phyloP scores from a whole-genome alignment of 352 stramenopile genomes.

The Phytopythium litorale region DNA sequence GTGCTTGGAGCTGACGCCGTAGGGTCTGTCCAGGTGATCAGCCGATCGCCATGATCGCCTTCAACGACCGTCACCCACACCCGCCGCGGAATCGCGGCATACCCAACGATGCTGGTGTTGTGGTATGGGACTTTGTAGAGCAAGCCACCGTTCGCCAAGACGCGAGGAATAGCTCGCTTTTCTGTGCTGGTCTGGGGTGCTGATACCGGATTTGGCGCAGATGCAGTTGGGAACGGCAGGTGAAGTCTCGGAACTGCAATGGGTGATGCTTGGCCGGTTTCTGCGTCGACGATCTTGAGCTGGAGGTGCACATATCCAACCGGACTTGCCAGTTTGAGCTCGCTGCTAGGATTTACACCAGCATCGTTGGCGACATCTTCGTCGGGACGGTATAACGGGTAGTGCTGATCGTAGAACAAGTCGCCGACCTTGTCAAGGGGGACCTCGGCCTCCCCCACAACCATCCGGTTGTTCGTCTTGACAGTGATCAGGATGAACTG shows the following conservation, averaged over 20 bases:
- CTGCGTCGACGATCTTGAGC: conserved; percentile 53
- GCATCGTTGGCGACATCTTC: conserved; percentile 13
- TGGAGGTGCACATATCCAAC: conserved; percentile 64
- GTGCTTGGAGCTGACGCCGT: conserved; percentile 22
- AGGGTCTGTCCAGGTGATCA: conserved; percentile 72
- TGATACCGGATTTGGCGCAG: background rate
- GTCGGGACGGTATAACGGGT: conserved; percentile 32
- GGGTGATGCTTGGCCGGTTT: conserved; percentile 2
- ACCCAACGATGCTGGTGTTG: conserved; percentile 35
- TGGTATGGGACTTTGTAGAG: conserved; percentile 84
- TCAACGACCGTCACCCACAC: conserved; percentile 62
- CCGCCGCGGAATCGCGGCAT: conserved; percentile 23
- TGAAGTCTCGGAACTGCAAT: conserved; percentile 21
- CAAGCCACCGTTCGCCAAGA: conserved; percentile 50
- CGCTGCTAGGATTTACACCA: background rate
- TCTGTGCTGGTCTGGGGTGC: background rate
- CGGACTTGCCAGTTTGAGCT: background rate
- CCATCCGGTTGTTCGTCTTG: conserved; percentile 58
- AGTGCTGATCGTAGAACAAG: conserved; percentile 64
- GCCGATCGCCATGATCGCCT: conserved; percentile 20
- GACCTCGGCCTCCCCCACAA: conserved; percentile 60
- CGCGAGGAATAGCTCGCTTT: conserved; percentile 27
- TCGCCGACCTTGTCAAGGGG: conserved; percentile 35
- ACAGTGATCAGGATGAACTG: conserved; percentile 53
- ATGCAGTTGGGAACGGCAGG: conserved; percentile 17